Evolutionary conservation across 805 yeast genomes (phyloP).

Genomic region (Clavispora vitiphila): DNA sequence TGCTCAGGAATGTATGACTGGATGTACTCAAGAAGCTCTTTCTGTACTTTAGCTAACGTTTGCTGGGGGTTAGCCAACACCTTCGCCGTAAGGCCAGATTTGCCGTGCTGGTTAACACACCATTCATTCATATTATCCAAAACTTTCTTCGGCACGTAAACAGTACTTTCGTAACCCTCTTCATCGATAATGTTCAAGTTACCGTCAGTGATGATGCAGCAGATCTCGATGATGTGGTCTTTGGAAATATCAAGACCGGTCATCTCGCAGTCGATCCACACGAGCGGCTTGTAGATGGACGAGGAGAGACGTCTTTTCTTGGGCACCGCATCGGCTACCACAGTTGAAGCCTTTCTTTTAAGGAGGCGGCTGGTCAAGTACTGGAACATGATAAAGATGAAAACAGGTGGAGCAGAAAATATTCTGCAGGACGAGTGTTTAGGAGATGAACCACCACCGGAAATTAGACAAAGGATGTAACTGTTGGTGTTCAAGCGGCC

Average conservation of each 20-base stretch:
- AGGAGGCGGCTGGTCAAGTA: slow-evolving; percentile 8
- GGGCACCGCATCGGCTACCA: neutral
- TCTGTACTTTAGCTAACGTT: slow-evolving; percentile 57
- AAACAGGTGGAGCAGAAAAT: neutral
- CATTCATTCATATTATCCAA: slow-evolving; percentile 80
- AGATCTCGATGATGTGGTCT: slow-evolving; percentile 86
- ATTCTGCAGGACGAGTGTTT: neutral
- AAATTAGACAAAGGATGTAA: neutral
- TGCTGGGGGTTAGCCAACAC: slow-evolving; percentile 52
- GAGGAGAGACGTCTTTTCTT: slow-evolving; percentile 1
- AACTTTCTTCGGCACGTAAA: slow-evolving; percentile 57
- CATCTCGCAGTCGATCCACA: slow-evolving; percentile 99
- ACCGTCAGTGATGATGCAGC: slow-evolving; percentile 86
- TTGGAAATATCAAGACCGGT: slow-evolving; percentile 81
- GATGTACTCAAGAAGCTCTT: slow-evolving; percentile 60
- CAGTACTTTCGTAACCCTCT: slow-evolving; percentile 73
- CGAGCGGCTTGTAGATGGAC: slow-evolving; percentile 40
- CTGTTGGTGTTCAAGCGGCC: too few species aligned
- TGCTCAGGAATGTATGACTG: slow-evolving; percentile 46
- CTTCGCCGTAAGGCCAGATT: slow-evolving; percentile 68
- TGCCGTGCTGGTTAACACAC: slow-evolving; percentile 81
- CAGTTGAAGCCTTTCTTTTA: slow-evolving; percentile 5
- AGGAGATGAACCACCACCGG: neutral
- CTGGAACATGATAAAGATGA: slow-evolving; percentile 8
- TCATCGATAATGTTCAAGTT: slow-evolving; percentile 65